Percentiles rank a stretch among this genome's conserved stretches.
phyloP scores from a whole-genome alignment of 805 yeast species.

The Candida caryicola region DNA sequence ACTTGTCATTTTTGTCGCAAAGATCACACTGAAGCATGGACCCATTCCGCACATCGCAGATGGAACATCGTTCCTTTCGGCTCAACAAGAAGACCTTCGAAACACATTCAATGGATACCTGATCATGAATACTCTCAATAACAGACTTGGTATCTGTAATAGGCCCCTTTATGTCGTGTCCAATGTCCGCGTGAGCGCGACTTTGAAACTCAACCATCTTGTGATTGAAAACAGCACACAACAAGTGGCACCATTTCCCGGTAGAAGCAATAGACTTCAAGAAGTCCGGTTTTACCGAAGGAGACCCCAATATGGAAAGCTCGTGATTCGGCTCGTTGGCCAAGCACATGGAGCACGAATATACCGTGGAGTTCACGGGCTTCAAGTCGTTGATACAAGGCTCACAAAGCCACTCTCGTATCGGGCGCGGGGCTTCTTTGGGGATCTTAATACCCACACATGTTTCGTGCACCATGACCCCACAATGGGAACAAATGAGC shows the following conservation, averaged over 20 bases:
- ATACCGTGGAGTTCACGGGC: constrained; percentile 55
- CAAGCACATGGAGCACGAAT: constrained; percentile 66
- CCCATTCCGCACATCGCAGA: constrained; percentile 50
- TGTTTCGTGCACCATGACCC: constrained; percentile 61
- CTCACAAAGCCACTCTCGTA: constrained; percentile 73
- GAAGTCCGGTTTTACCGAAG: constrained; percentile 53
- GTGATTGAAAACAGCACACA: constrained; percentile 62
- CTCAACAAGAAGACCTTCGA: constrained; percentile 27
- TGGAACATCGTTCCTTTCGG: constrained; percentile 36
- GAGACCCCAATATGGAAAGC: constrained; percentile 40
- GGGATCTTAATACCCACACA: constrained; percentile 56
- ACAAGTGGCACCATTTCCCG: constrained; percentile 75
- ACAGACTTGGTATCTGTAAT: constrained; percentile 19
- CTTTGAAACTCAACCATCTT: constrained; percentile 25
- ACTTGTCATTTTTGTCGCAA: constrained; percentile 32
- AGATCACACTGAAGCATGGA: constrained; percentile 45
- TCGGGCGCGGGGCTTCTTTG: constrained; percentile 21
- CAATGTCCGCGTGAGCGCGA: neutral
- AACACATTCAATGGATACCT: constrained; percentile 27
- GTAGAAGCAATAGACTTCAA: constrained; percentile 59
- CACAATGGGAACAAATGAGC: constrained; percentile 62
- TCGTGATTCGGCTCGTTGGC: constrained; percentile 51
- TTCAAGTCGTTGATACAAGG: constrained; percentile 68
- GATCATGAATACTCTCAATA: constrained; percentile 15
- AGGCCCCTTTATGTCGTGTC: constrained; percentile 20